Evolutionary conservation across 805 yeast genomes (phyloP), one percentile per base, ranked within the genome.

Genomic region (Yamadazyma sp.): DNA sequence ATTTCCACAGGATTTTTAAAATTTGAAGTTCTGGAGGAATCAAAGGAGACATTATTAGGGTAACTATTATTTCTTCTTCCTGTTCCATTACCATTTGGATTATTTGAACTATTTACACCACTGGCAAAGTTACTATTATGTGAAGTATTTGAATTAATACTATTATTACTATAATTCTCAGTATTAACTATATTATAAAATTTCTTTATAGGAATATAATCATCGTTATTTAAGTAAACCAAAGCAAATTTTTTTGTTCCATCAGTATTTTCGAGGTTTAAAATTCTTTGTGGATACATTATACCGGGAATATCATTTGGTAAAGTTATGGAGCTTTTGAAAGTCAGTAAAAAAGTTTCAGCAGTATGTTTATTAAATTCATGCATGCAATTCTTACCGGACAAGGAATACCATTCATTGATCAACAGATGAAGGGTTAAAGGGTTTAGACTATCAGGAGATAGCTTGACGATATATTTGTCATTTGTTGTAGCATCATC

Each of bases 341-440:
- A 34, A 27, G 14, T 37, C 14, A 13, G 38, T 27, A 43, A 31
- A 45, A 3, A 33, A 40, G 35, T 48, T 31, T 15, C 12, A 44
- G 34, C 14, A 38, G 30, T 11, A 39, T 20, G 9, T 20, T 20
- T 9, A 7, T 20, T 20, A 20, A 9, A 20, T 7, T 7, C 7
- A 20, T 7, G 9, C 9, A 20, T 23, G 52, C 5, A 44, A 23
- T 16, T 56, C 32, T 23, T 48, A 2, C 61, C 60, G 24, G 57
- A 50, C 4, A 61, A 49, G 13, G 55, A 29, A 42, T 58, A 55
- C 67, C 67, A 61, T 38, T 60, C 65, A 42, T 59, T 60, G 20
- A 60, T 42, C 30, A 59, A 52, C 20, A 62, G 49, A 3, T 58
- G 47, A n/a, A 52, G 36, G 5, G 54, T 45, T 27, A 47, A 43